Conservation (phyloP, 2,329 filamentous ascomycete species). For the Claviceps lovelessii region DNA sequence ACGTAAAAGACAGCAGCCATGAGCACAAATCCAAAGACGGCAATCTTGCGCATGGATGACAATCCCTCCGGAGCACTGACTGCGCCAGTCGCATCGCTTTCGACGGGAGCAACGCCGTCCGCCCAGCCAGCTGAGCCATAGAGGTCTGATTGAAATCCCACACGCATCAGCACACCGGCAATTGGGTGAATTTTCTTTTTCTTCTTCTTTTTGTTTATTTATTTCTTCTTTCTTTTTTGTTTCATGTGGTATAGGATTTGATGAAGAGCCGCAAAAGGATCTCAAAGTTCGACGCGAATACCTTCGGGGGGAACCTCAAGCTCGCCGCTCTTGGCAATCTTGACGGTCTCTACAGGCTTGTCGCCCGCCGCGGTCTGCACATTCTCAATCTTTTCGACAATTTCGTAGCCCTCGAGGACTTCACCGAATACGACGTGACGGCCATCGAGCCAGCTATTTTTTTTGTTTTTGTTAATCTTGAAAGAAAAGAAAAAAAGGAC, state of each 20-base stretch:
- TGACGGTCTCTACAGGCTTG: constrained; percentile 55
- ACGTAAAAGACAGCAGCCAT: constrained; percentile 31
- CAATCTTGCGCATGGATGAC: constrained; percentile 34
- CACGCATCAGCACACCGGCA: constrained; percentile 23
- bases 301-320: constrained; percentile 74
- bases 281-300: constrained; percentile 80
- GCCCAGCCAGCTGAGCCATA: constrained; percentile 13
- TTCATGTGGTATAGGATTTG: constrained; percentile 4
- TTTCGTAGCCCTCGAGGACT: constrained; percentile 71
- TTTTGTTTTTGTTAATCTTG: too few species aligned
- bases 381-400: constrained; percentile 68
- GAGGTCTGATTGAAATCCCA: constrained; percentile 15
- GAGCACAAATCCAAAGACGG: constrained; percentile 35
- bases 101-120: constrained; percentile 6
- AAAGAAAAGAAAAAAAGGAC: too few species aligned
- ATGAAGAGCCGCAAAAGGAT: constrained; percentile 11
- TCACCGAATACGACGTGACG: constrained; percentile 80
- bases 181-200: constrained; percentile 9
- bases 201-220: background rate
- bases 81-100: constrained; percentile 3
- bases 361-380: constrained; percentile 50
- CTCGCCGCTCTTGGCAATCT: constrained; percentile 74
- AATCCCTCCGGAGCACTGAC: constrained; percentile 5
- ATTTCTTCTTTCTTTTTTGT: background rate
- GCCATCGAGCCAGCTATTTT: constrained; percentile 60